Conservation (phyloP, 2,329 filamentous ascomycete genomes). For the Leptographium lundbergii region DNA sequence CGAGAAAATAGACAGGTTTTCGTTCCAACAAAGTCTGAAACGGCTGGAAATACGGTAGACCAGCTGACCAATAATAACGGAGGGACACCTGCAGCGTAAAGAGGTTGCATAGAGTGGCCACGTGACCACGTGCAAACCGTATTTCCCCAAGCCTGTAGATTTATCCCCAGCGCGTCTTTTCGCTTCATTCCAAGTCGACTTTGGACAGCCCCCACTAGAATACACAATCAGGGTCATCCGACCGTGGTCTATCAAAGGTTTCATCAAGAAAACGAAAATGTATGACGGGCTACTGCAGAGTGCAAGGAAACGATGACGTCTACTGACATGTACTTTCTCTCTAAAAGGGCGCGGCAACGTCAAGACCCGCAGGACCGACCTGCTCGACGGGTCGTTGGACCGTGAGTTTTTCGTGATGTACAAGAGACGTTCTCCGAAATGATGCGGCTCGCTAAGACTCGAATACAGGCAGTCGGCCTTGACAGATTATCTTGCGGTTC, state of each 20-base stretch:
- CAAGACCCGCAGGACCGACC: slow-evolving; percentile 1
- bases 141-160: background rate
- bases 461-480: slow-evolving; percentile 32
- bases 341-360: slow-evolving; percentile 4
- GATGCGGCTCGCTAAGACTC: background rate
- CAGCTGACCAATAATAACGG: background rate
- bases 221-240: too few species aligned
- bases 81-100: background rate
- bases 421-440: too few species aligned
- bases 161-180: background rate
- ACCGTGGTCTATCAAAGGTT: too few species aligned
- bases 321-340: background rate
- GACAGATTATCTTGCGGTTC: slow-evolving; percentile 37
- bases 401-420: slow-evolving; percentile 14
- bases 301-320: background rate
- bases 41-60: background rate
- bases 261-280: too few species aligned
- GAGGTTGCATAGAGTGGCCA: background rate
- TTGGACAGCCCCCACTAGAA: too few species aligned
- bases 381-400: slow-evolving; percentile 16
- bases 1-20: too few species aligned
- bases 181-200: background rate
- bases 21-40: too few species aligned
- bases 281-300: background rate
- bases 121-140: background rate